Percentiles rank a stretch among this genome's conserved stretches.
phyloP scores from a whole-genome alignment of 805 yeast genomes.

The Starmerella bombicola region DNA sequence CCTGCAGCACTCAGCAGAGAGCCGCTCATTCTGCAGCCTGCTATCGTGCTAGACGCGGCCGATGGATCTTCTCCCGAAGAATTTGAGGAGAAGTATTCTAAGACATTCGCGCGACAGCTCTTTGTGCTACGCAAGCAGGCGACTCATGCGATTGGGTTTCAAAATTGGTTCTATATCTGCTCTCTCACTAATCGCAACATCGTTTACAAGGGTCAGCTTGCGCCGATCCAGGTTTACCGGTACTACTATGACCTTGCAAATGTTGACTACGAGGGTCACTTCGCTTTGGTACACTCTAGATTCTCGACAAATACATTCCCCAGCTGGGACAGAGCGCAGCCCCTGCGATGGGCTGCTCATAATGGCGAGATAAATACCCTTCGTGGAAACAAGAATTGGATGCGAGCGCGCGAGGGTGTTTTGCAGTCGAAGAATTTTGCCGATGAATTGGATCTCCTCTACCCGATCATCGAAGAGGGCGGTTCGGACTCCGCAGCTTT shows the following conservation, averaged over 20 bases:
- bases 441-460: slow-evolving; percentile 78
- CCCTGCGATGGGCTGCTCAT: slow-evolving; percentile 93
- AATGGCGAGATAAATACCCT: slow-evolving; percentile 96
- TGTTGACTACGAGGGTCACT: slow-evolving; percentile 86
- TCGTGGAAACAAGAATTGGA: slow-evolving; percentile 98
- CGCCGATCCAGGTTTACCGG: slow-evolving; percentile 89
- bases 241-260: slow-evolving; percentile 87
- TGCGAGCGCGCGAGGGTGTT: slow-evolving; percentile 97
- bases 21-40: slow-evolving; percentile 85
- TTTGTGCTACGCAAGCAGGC: slow-evolving; percentile 81
- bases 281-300: slow-evolving; percentile 92
- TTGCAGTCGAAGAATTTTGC: slow-evolving; percentile 81
- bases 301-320: slow-evolving; percentile 98
- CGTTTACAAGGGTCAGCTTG: slow-evolving; percentile 94
- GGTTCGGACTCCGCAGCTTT: slow-evolving; percentile 98
- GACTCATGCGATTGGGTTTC: slow-evolving; percentile 80
- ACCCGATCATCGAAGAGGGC: slow-evolving; percentile 95
- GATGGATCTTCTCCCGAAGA: slow-evolving; percentile 31
- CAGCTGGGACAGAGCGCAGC: slow-evolving; percentile 99
- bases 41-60: slow-evolving; percentile 54
- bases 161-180: slow-evolving; percentile 96
- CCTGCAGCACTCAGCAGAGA: slow-evolving; percentile 91
- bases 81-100: slow-evolving; percentile 44
- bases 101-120: slow-evolving; percentile 67
- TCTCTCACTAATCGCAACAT: slow-evolving; percentile 79